A percentile compares a stretch with the other conserved stretches of the same genome.
phyloP scores from a whole-genome alignment of 1,139 yeast species.

The Candida tropicalis region DNA sequence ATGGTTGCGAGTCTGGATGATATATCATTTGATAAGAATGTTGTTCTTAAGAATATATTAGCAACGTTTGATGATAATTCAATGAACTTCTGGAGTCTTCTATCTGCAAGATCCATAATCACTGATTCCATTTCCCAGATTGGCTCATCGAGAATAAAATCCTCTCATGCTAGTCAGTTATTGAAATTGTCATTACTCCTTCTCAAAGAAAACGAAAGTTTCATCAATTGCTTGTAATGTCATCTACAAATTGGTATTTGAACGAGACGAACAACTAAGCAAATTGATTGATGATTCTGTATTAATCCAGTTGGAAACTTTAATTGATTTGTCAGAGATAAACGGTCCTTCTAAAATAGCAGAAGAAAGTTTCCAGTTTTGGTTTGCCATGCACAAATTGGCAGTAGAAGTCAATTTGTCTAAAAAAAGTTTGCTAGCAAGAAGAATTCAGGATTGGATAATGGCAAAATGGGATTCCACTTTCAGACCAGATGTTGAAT shows the following conservation, averaged over 20 bases:
- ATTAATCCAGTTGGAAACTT: constrained; percentile 46
- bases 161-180: constrained; percentile 18
- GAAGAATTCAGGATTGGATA: constrained; percentile 50
- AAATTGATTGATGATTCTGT: constrained; percentile 38
- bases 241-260: constrained; percentile 19
- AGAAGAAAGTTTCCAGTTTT: constrained; percentile 52
- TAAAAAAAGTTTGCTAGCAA: constrained; percentile 19
- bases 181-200: constrained; percentile 50
- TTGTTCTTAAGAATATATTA: constrained; percentile 21
- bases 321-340: constrained; percentile 56
- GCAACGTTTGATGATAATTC: constrained; percentile 25
- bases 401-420: constrained; percentile 33
- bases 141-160: not conserved
- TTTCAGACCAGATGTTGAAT: constrained; percentile 8
- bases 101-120: constrained; percentile 32
- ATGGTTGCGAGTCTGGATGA: constrained; percentile 9
- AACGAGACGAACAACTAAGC: constrained; percentile 16
- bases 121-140: constrained; percentile 8
- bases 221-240: constrained; percentile 25
- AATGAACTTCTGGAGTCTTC: constrained; percentile 37
- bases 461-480: constrained; percentile 39
- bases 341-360: constrained; percentile 57
- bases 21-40: constrained; percentile 13
- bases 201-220: constrained; percentile 34
- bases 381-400: constrained; percentile 49